phyloP scores from a whole-genome alignment of 495 filamentous ascomycete species.

The Xylaria intraflava region DNA sequence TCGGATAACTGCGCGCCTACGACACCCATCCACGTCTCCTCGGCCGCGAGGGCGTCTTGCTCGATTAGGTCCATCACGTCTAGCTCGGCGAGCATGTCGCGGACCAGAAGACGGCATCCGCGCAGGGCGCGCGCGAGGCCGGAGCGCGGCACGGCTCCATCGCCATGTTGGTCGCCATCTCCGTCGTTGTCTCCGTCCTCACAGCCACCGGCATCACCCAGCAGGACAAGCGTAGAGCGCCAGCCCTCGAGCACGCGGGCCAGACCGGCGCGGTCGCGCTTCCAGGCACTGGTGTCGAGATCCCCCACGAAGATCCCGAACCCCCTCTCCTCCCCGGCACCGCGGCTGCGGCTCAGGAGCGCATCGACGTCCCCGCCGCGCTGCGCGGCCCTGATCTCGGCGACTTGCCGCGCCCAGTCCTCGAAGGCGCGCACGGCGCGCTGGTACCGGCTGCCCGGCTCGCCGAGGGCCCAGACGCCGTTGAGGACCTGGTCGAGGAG shows the following conservation, averaged over 20 bases:
- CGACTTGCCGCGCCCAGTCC: slow-evolving; percentile 40
- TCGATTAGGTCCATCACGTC: slow-evolving; percentile 43
- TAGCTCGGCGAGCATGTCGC: slow-evolving; percentile 45
- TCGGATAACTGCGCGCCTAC: slow-evolving; percentile 31
- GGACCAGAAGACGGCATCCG: slow-evolving; percentile 33
- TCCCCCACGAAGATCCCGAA: slow-evolving; percentile 34
- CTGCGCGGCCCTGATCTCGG: slow-evolving; percentile 33
- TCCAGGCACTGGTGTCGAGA: slow-evolving; percentile 33
- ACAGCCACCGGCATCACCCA: slow-evolving; percentile 20
- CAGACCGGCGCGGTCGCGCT: slow-evolving; percentile 37
- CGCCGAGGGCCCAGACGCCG: slow-evolving; percentile 44
- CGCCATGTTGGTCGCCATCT: background rate
- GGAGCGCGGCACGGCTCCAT: slow-evolving; percentile 13
- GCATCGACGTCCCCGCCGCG: slow-evolving; percentile 20
- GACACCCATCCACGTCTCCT: slow-evolving; percentile 42
- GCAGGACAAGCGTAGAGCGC: slow-evolving; percentile 28
- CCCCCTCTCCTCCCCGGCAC: slow-evolving; percentile 14
- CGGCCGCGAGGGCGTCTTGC: slow-evolving; percentile 34
- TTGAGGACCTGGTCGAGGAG: slow-evolving; percentile 44
- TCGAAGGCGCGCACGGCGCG: slow-evolving; percentile 45
- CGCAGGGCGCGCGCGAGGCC: slow-evolving; percentile 33
- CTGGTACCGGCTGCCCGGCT: slow-evolving; percentile 43
- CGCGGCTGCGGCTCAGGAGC: slow-evolving; percentile 17
- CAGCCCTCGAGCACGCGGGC: slow-evolving; percentile 38
- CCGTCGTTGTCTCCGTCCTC: background rate